These are phyloP conservation scores for Penicillium simplicissimum DNA, from an alignment of 495 filamentous ascomycete genomes.

Conservation along the genomic window DNA sequence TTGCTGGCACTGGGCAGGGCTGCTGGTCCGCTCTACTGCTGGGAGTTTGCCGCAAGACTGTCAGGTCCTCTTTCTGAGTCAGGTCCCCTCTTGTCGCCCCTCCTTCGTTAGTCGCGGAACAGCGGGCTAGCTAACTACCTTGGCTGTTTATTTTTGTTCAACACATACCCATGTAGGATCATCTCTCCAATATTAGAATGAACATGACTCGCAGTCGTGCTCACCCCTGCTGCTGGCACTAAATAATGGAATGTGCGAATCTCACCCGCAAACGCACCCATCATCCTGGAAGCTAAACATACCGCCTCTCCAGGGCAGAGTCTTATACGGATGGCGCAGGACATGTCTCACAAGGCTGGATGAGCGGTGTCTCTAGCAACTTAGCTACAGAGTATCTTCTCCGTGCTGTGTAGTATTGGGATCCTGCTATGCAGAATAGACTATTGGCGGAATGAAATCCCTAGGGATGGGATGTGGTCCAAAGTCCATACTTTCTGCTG, in stretches of 20 bases:
- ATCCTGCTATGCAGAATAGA: not conserved
- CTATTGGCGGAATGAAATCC: not conserved
- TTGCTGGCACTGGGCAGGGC: no score
- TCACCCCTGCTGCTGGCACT: not conserved
- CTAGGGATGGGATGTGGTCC: not conserved
- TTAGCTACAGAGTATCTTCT: not conserved
- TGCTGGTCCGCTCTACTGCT: not conserved
- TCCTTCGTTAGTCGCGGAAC: not conserved
- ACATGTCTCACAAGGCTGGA: conserved; percentile 1
- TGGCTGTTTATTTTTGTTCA: not conserved
- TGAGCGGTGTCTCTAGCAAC: not conserved
- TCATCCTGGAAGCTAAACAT: not conserved
- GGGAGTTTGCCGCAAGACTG: no score
- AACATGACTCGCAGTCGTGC: not conserved
- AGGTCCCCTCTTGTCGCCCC: not conserved
- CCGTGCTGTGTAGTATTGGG: not conserved
- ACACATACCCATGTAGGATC: not conserved
- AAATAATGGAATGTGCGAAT: not conserved
- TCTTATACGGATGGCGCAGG: not conserved
- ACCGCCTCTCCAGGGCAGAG: not conserved
- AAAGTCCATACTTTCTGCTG: not conserved
- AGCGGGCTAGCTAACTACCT: not conserved
- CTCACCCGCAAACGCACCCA: not conserved
- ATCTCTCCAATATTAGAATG: not conserved
- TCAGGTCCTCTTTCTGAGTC: not conserved